Evolutionary conservation across 331 rosid species (phyloP).

Genomic region (Malus hybrid): DNA sequence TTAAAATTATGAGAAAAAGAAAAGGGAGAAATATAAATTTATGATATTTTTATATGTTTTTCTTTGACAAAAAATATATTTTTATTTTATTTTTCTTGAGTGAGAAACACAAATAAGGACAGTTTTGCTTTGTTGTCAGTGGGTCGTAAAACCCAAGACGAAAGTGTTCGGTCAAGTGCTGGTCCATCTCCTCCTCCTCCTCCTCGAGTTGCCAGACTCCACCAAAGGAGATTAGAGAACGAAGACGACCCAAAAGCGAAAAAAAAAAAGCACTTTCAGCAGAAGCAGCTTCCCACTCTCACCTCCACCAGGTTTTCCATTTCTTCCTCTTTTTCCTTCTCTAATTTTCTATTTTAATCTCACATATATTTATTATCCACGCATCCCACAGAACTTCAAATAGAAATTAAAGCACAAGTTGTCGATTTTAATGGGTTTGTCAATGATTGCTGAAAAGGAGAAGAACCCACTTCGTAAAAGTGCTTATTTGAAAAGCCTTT

Average conservation of each 20-base stretch:
- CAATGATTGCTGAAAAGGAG: background rate
- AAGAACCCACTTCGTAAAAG: background rate
- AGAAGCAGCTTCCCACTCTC: conserved; percentile 10
- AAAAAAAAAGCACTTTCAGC: background rate
- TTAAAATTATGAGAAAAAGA: too few relatives aligned
- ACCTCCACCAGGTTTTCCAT: conserved; percentile 10
- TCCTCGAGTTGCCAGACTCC: conserved; percentile 30
- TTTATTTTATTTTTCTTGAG: background rate
- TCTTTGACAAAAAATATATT: too few relatives aligned
- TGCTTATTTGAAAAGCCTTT: background rate
- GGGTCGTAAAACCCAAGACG: background rate
- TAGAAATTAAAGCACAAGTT: background rate
- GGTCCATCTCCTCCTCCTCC: conserved; percentile 22
- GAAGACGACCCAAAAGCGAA: conserved; percentile 2
- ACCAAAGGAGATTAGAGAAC: conserved; percentile 3
- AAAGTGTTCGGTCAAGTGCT: conserved; percentile 6
- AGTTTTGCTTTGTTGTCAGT: background rate
- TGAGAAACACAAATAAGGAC: background rate
- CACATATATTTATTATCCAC: background rate
- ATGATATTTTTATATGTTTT: too few relatives aligned
- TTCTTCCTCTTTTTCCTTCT: background rate
- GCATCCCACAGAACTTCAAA: background rate
- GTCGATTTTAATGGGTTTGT: background rate
- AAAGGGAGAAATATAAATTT: too few relatives aligned
- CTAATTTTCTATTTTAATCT: background rate